Percentiles rank a stretch among this genome's conserved stretches.
Conservation (phyloP, 2,329 filamentous ascomycete genomes). For the Aspergillus oerlinghausenensis region DNA sequence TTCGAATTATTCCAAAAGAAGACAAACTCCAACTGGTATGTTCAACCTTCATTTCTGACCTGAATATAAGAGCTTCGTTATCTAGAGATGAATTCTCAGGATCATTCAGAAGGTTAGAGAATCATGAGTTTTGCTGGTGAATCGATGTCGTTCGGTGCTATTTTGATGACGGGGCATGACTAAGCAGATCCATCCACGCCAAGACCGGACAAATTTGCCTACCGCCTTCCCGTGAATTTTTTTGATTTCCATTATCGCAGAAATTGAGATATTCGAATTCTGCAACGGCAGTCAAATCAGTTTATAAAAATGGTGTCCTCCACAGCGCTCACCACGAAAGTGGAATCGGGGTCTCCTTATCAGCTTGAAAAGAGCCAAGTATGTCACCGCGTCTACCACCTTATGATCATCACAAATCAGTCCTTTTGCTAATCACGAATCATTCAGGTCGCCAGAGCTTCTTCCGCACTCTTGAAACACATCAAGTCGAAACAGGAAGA, state of each 20-base stretch:
- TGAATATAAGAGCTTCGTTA: background rate
- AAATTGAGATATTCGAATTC: constrained; percentile 23
- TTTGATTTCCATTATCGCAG: constrained; percentile 28
- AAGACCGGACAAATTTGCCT: constrained; percentile 27
- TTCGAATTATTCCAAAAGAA: background rate
- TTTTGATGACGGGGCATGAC: background rate
- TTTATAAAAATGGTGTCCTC: constrained; percentile 36
- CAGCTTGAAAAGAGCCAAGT: constrained; percentile 47
- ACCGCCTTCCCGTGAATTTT: constrained; percentile 38
- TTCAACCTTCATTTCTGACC: background rate
- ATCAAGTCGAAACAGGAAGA: constrained; percentile 49
- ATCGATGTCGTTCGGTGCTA: background rate
- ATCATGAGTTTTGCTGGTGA: background rate
- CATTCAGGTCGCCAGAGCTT: constrained; percentile 53
- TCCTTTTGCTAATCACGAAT: constrained; percentile 11
- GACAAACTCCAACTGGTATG: background rate
- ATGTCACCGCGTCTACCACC: constrained; percentile 6
- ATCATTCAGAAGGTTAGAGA: no score
- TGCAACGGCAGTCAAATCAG: constrained; percentile 13
- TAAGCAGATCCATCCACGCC: constrained; percentile 11
- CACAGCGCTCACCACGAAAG: constrained; percentile 39
- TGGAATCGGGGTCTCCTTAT: constrained; percentile 42
- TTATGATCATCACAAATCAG: constrained; percentile 1
- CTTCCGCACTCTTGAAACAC: constrained; percentile 55
- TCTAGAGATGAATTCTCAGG: background rate